These are phyloP conservation scores for Euphrasia confusa DNA, from an alignment of 257 asterid species.

Conservation along the genomic window DNA sequence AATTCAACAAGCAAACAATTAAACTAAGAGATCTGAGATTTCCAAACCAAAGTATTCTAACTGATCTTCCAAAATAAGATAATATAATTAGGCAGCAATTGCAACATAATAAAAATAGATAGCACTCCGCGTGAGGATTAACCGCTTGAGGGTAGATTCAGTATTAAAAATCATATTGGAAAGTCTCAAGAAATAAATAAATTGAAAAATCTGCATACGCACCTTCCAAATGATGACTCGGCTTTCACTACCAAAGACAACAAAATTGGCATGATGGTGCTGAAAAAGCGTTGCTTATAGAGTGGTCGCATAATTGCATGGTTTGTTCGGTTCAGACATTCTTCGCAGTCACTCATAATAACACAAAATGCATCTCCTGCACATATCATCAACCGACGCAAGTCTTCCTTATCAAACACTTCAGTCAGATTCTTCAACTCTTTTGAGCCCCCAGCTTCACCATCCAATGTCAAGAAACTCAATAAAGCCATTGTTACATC, in stretches of 20 bases:
- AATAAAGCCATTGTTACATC: conserved; percentile 61
- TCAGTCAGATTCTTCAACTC: conserved; percentile 31
- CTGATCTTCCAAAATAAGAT: too few species aligned
- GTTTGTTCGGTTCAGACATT: conserved; percentile 65
- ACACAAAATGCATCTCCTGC: conserved; percentile 88
- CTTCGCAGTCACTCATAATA: conserved; percentile 76
- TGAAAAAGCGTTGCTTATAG: conserved; percentile 92
- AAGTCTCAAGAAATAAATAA: not conserved
- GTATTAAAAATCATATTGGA: not conserved
- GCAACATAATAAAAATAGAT: conserved; percentile 16
- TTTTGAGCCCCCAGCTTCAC: conserved; percentile 27
- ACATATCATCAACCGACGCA: conserved; percentile 50
- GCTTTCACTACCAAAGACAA: conserved; percentile 47
- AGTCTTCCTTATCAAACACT: conserved; percentile 37
- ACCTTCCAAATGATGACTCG: conserved; percentile 53
- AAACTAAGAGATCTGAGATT: too few species aligned
- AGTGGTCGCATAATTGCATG: conserved; percentile 81
- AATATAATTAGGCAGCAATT: conserved; percentile 5
- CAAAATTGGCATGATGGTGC: conserved; percentile 63
- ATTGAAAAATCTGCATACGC: conserved; percentile 12
- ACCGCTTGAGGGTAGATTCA: conserved; percentile 5
- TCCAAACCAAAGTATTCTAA: too few species aligned
- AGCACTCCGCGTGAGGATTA: not conserved
- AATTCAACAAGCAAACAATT: not conserved
- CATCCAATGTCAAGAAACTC: conserved; percentile 45